Evolutionary conservation across 345 rosid species (phyloP).

Genomic region (Moricandia moricandioides): DNA sequence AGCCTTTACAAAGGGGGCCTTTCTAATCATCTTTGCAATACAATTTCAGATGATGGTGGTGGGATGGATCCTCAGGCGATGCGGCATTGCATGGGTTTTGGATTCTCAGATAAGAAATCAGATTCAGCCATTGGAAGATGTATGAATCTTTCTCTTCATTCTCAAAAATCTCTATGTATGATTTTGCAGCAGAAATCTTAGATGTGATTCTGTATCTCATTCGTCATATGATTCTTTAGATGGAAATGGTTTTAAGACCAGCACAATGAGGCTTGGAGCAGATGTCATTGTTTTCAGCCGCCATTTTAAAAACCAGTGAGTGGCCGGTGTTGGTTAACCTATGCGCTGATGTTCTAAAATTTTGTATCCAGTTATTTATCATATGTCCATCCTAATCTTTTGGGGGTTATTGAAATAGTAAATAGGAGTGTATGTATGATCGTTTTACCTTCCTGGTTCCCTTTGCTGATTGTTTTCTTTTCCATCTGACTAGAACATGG

Average conservation of each 20-base stretch:
- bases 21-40: not conserved
- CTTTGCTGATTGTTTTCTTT: constrained; percentile 20
- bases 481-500: constrained; percentile 44
- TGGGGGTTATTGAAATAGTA: not conserved
- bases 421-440: not conserved
- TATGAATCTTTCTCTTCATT: constrained; percentile 38
- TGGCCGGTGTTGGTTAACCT: constrained; percentile 9
- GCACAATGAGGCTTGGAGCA: constrained; percentile 97
- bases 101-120: constrained; percentile 85
- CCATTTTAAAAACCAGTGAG: constrained; percentile 59
- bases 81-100: constrained; percentile 92
- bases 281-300: constrained; percentile 93
- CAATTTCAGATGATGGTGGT: constrained; percentile 79
- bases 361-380: not conserved
- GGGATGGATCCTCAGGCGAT: constrained; percentile 95
- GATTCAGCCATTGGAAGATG: constrained; percentile 82
- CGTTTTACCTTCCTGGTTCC: not conserved
- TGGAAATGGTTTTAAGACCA: constrained; percentile 98
- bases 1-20: not conserved
- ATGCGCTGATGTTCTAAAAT: constrained; percentile 4
- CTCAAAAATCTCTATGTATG: constrained; percentile 1
- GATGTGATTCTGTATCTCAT: constrained; percentile 2
- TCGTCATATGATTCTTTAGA: constrained; percentile 53
- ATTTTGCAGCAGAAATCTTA: constrained; percentile 9
- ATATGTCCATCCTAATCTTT: not conserved